Evolutionary conservation across 108 stramenopile species (phyloP).

Genomic region (Mayamaea pseudoterrestris): DNA sequence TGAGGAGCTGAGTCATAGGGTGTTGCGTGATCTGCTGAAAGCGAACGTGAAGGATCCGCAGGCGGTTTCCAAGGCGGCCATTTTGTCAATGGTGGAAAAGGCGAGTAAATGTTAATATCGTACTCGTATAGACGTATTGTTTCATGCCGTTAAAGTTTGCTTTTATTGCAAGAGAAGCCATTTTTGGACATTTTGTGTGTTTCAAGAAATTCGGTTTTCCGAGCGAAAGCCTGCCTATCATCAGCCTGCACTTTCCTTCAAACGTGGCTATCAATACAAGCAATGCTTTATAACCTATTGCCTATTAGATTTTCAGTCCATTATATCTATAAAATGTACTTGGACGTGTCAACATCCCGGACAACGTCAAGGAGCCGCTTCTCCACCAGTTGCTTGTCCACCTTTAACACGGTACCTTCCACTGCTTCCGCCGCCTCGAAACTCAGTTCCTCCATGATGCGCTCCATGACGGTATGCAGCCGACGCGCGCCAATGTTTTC

Average conservation of each 20-base stretch:
- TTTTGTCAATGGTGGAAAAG: slow-evolving; percentile 40
- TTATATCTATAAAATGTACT: slow-evolving; percentile 85
- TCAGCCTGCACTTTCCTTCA: no score
- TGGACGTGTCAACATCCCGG: slow-evolving; percentile 74
- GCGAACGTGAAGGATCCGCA: slow-evolving; percentile 38
- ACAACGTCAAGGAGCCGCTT: slow-evolving; percentile 72
- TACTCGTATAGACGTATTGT: no score
- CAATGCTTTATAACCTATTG: no score
- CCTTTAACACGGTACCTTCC: slow-evolving; percentile 37
- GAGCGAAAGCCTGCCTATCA: no score
- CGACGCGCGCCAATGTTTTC: slow-evolving; percentile 99
- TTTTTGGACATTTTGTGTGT: no score
- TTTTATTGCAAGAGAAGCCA: no score
- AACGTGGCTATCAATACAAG: no score
- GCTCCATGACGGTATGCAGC: slow-evolving; percentile 95
- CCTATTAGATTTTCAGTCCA: no score
- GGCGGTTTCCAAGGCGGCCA: slow-evolving; percentile 31
- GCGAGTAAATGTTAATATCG: slow-evolving; percentile 36
- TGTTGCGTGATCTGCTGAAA: slow-evolving; percentile 59
- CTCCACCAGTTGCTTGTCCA: slow-evolving; percentile 75
- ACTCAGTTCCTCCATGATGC: slow-evolving; percentile 94
- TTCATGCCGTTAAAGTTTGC: no score
- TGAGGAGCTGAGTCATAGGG: slow-evolving; percentile 46
- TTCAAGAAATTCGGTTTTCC: no score
- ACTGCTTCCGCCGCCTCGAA: slow-evolving; percentile 91